phyloP scores from a whole-genome alignment of 352 stramenopile genomes.

The Nothophytophthora sp. region DNA sequence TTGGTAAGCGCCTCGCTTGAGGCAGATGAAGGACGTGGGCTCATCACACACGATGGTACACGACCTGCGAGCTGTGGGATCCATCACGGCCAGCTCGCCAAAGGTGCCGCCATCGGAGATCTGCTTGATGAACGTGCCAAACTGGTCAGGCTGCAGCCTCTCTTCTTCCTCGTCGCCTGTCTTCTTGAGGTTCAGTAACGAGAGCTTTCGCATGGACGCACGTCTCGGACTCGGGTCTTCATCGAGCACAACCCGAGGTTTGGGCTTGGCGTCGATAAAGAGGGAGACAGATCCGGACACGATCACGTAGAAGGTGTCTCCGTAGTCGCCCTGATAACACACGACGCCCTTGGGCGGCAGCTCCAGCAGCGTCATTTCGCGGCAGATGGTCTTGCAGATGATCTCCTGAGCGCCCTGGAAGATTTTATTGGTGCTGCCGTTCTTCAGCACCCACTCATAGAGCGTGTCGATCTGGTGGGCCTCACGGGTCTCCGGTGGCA shows the following conservation, averaged over 20 bases:
- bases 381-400: conserved; percentile 88
- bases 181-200: no score
- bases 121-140: conserved; percentile 76
- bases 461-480: conserved; percentile 64
- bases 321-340: conserved; percentile 85
- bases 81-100: conserved; percentile 80
- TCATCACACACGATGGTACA: conserved; percentile 78
- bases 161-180: conserved; percentile 28
- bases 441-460: conserved; percentile 81
- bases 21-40: conserved; percentile 81
- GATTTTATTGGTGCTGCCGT: conserved; percentile 83
- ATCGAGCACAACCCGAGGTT: conserved; percentile 21
- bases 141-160: conserved; percentile 36
- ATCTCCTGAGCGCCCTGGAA: conserved; percentile 84
- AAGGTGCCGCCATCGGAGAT: conserved; percentile 78
- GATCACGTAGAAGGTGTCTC: conserved; percentile 83
- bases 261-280: conserved; percentile 69
- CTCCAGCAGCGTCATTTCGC: conserved; percentile 84
- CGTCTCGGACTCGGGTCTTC: conserved; percentile 16
- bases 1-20: conserved; percentile 82
- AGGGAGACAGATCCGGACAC: conserved; percentile 74
- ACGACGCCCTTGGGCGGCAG: conserved; percentile 60
- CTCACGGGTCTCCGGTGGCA: conserved; percentile 43
- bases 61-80: conserved; percentile 67
- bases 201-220: no score